Evolutionary conservation across 352 stramenopile genomes (phyloP), one percentile per base, ranked within the genome.

Genomic region (Phytopythium mirpurense): DNA sequence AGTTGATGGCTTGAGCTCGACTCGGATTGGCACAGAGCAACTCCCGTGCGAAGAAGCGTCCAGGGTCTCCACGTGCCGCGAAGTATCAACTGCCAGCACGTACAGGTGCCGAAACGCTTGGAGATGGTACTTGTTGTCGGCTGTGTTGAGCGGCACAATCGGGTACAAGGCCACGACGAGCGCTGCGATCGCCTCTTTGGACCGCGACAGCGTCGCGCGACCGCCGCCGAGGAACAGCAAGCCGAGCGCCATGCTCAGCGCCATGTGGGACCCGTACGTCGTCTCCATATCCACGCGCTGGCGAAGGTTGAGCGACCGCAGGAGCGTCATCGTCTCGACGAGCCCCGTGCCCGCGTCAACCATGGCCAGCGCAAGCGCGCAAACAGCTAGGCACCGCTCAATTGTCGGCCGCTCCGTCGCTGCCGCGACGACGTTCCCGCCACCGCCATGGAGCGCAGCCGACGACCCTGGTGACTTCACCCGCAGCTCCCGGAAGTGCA

Each of bases 211-310:
- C 0, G 96, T 98, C 16, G 80, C 86, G 49, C 89, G 92, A 0
- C 97, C 97, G 35, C 95, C 94, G 26, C 96, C 96, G 5, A 99
- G 58, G 56, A 99, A 99, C 8, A 99, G 73, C 48, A 99, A 68
- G 0, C 96, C 97, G 27, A 98, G 97, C 23, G 96, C 88, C 69
- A 95, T 91, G 38, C 82, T 93, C 43, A 97, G 79, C 15, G 87
- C 80, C 92, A 98, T 98, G 71, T 99, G 96, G 34, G 92, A 97
- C 9, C 97, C 97, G 55, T 98, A 98, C 12, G 83, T 94, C 34
- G 98, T 84, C 46, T 89, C 78, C 4, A 65, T 54, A 38, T 95
- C 82, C 5, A 87, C 74, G n/a, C 78, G 78, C 59, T 92, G 83
- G 2, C 83, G 74, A 44, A 95, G 48, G 27, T 85, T 90, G 54